These are phyloP conservation scores for Suhomyces bolitotheri DNA, from an alignment of 1,139 yeast genomes.

Conservation along the genomic window DNA sequence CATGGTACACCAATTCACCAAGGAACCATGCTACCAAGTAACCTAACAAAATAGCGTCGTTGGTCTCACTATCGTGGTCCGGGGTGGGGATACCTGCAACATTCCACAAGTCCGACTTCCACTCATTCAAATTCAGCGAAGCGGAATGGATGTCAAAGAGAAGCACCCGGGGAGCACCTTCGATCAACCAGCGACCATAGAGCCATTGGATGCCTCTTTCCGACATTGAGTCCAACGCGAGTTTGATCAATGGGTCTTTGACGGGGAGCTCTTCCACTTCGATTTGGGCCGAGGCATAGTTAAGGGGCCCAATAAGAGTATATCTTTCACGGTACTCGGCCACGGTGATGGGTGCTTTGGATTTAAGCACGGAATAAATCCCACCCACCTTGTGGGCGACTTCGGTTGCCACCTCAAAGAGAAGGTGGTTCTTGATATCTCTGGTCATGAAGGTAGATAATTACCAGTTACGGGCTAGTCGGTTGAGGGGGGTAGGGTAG, in stretches of 20 bases:
- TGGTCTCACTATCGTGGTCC: constrained; percentile 81
- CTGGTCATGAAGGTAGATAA: constrained; percentile 51
- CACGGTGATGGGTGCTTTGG: constrained; percentile 95
- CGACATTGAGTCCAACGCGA: constrained; percentile 70
- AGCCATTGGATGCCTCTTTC: constrained; percentile 79
- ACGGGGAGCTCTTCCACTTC: constrained; percentile 90
- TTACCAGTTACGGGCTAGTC: not conserved
- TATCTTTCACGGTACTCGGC: constrained; percentile 91
- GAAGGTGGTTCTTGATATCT: constrained; percentile 77
- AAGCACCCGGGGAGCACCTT: constrained; percentile 93
- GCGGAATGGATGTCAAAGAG: constrained; percentile 86
- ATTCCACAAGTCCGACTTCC: constrained; percentile 94
- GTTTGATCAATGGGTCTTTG: constrained; percentile 59
- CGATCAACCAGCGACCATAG: constrained; percentile 96
- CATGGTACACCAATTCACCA: constrained; percentile 85
- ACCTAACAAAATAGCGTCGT: constrained; percentile 89
- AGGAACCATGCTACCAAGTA: constrained; percentile 96
- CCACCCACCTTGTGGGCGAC: constrained; percentile 98
- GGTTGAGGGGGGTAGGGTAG: not conserved
- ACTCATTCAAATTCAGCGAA: constrained; percentile 68
- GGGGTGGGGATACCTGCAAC: constrained; percentile 93
- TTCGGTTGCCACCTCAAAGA: constrained; percentile 95
- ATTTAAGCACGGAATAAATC: constrained; percentile 91
- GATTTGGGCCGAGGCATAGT: constrained; percentile 77
- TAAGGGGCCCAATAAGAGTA: constrained; percentile 83